A percentile compares a stretch with the other conserved stretches of the same genome.
Conservation (phyloP, 768 basidiomycete species). For the Cystobasidium ongulense region DNA sequence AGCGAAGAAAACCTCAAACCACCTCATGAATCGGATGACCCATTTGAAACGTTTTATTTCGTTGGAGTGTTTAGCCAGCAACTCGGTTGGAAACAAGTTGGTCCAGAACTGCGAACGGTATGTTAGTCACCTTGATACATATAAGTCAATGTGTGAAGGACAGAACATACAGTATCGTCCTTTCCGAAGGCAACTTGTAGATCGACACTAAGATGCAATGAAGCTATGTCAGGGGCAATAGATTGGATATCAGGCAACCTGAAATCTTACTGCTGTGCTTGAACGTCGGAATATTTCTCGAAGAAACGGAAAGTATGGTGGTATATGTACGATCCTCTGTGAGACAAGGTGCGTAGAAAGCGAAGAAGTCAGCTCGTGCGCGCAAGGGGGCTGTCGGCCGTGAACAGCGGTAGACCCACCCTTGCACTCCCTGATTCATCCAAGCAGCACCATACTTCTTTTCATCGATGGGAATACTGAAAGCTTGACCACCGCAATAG, state of each 20-base stretch:
- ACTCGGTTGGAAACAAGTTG: conserved; percentile 49
- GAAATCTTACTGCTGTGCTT: conserved; percentile 42
- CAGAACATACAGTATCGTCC: conserved; percentile 42
- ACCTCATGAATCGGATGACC: conserved; percentile 46
- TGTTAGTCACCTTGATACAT: neutral
- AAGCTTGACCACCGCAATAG: conserved; percentile 49
- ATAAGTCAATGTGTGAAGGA: neutral
- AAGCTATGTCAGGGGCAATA: neutral
- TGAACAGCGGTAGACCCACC: no score
- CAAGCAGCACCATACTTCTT: conserved; percentile 45
- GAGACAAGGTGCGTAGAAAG: neutral
- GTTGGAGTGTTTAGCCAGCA: conserved; percentile 45
- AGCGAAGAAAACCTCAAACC: conserved; percentile 47
- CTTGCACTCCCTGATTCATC: conserved; percentile 50
- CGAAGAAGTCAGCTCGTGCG: no score
- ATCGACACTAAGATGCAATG: conserved; percentile 44
- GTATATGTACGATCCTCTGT: conserved; percentile 42
- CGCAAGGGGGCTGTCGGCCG: no score
- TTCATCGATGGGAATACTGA: conserved; percentile 48
- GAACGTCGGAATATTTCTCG: conserved; percentile 39
- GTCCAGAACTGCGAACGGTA: conserved; percentile 47
- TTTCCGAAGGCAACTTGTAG: conserved; percentile 50
- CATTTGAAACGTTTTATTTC: conserved; percentile 48
- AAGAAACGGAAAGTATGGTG: conserved; percentile 49
- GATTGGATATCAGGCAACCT: neutral